Percentiles rank a stretch among this genome's conserved stretches.
These are phyloP conservation scores for Gonapodya prolifera DNA, from an alignment of 192 early-diverging fungal species.

Conservation along the genomic window DNA sequence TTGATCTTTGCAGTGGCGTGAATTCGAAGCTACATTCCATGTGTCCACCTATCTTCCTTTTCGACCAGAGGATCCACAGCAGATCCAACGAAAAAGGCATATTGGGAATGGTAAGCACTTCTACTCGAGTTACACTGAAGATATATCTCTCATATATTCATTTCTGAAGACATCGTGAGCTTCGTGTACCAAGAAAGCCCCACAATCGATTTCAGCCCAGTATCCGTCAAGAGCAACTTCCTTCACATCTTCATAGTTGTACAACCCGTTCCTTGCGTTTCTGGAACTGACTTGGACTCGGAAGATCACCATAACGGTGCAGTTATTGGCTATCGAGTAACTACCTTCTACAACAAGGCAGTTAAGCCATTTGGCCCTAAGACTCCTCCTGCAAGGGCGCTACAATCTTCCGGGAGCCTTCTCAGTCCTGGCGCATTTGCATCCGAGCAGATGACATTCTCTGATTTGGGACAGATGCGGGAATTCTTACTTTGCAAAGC, in stretches of 20 bases:
- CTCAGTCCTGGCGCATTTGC: slow-evolving; percentile 25
- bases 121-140: slow-evolving; percentile 5
- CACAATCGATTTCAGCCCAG: slow-evolving; percentile 22
- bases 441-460: slow-evolving; percentile 25
- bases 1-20: slow-evolving; percentile 21
- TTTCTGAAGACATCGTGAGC: slow-evolving; percentile 23
- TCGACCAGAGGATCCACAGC: slow-evolving; percentile 23
- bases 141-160: slow-evolving; percentile 10
- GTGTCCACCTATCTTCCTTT: slow-evolving; percentile 31
- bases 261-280: too few relatives aligned
- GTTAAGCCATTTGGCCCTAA: neutral
- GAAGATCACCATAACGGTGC: too few relatives aligned
- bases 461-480: slow-evolving; percentile 11
- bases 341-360: slow-evolving; percentile 12
- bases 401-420: slow-evolving; percentile 20
- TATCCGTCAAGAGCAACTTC: slow-evolving; percentile 25
- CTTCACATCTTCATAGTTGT: slow-evolving; percentile 31
- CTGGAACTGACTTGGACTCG: too few relatives aligned
- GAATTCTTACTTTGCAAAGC: slow-evolving; percentile 27
- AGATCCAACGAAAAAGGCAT: slow-evolving; percentile 34
- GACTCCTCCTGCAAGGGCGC: slow-evolving; percentile 15
- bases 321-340: too few relatives aligned
- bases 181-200: slow-evolving; percentile 28
- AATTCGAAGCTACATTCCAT: slow-evolving; percentile 31
- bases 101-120: slow-evolving; percentile 26